Conservation (phyloP, 805 yeast species). For the Metschnikowia borealis region DNA sequence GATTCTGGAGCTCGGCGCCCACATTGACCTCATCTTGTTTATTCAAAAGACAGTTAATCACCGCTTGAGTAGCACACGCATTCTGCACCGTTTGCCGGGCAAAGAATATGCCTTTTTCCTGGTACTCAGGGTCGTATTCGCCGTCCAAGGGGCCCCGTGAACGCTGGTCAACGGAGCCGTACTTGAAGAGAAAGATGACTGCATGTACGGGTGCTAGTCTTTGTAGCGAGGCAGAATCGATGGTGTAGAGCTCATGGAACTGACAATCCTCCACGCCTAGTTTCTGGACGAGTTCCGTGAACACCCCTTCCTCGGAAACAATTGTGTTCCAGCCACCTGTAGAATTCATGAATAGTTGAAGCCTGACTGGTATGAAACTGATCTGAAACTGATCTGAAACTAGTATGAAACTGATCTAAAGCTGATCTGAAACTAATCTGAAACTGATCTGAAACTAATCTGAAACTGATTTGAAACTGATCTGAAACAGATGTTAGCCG, state of each 20-base stretch:
- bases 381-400: too few relatives aligned
- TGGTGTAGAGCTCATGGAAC: constrained; percentile 53
- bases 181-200: constrained; percentile 60
- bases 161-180: constrained; percentile 39
- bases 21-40: constrained; percentile 34
- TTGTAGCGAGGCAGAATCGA: constrained; percentile 42
- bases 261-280: constrained; percentile 51
- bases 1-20: constrained; percentile 46
- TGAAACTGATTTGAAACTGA: too few relatives aligned
- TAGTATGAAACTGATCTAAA: constrained; percentile 3
- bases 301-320: constrained; percentile 65
- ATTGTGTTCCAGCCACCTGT: constrained; percentile 54
- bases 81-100: constrained; percentile 62
- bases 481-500: too few relatives aligned
- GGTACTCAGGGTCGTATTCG: constrained; percentile 33
- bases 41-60: constrained; percentile 52
- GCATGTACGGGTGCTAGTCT: constrained; percentile 48
- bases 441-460: too few relatives aligned
- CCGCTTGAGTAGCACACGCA: constrained; percentile 75
- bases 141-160: constrained; percentile 37
- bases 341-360: too few relatives aligned
- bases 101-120: constrained; percentile 45
- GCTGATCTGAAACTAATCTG: too few relatives aligned
- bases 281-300: constrained; percentile 57
- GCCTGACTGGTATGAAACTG: too few relatives aligned